Evolutionary conservation across 148 eudicot species (phyloP).

Genomic region (Diospyros kaki): DNA sequence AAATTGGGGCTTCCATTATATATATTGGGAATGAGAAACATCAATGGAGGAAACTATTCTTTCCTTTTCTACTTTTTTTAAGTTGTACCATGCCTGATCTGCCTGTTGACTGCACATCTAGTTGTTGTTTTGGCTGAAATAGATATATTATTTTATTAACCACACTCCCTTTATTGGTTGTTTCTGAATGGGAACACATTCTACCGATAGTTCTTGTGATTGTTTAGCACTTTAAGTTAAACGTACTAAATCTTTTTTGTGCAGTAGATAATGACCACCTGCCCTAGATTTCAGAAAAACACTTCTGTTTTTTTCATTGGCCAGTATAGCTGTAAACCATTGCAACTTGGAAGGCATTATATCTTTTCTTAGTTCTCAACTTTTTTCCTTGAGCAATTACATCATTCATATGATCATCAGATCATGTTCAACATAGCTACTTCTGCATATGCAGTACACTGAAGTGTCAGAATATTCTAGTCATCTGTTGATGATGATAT

Average conservation of each 20-base stretch:
- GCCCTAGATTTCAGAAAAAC: no score
- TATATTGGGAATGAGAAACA: slow-evolving; percentile 26
- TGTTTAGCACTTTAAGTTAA: not conserved
- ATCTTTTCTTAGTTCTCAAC: no score
- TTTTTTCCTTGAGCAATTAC: no score
- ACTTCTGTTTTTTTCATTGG: no score
- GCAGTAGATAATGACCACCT: not conserved
- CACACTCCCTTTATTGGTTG: not conserved
- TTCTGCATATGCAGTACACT: no score
- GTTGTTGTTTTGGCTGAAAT: slow-evolving; percentile 6
- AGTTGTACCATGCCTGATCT: not conserved
- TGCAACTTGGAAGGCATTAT: no score
- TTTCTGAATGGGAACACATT: not conserved
- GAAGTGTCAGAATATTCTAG: no score
- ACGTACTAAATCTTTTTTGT: not conserved
- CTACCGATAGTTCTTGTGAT: not conserved
- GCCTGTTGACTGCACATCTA: not conserved
- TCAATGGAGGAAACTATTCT: slow-evolving; percentile 24
- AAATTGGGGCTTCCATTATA: slow-evolving; percentile 28
- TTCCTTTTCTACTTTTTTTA: slow-evolving; percentile 14
- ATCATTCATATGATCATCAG: no score
- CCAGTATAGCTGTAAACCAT: no score
- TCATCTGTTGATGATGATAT: no score
- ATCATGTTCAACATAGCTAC: no score
- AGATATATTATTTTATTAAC: not conserved